phyloP scores from a whole-genome alignment of 1,284 basidiomycete species.

The Neolentinus lepideus region DNA sequence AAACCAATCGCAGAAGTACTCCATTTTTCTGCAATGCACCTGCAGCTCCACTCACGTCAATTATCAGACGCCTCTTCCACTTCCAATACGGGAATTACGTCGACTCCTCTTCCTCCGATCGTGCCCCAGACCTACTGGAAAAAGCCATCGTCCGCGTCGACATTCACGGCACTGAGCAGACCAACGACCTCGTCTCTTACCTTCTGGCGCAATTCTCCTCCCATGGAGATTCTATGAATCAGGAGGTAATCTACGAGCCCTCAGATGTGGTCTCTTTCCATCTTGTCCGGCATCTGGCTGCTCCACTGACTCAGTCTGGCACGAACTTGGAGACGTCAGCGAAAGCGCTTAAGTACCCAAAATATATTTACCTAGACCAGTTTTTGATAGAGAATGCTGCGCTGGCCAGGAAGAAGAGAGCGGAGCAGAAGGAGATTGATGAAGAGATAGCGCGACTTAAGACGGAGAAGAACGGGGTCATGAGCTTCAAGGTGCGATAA shows the following conservation, averaged over 20 bases:
- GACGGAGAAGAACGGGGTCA: too few relatives aligned
- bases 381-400: too few relatives aligned
- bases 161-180: constrained; percentile 43
- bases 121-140: constrained; percentile 25
- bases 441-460: too few relatives aligned
- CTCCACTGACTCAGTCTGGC: background rate
- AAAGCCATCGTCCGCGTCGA: constrained; percentile 33
- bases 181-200: constrained; percentile 46
- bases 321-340: too few relatives aligned
- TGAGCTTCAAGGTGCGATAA: constrained; percentile 48
- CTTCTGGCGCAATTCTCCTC: constrained; percentile 28
- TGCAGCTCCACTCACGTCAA: background rate
- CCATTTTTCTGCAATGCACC: background rate
- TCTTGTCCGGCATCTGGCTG: constrained; percentile 28
- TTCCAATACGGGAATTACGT: constrained; percentile 37
- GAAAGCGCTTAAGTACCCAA: constrained; percentile 46
- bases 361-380: constrained; percentile 52
- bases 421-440: too few relatives aligned
- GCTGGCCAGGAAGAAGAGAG: too few relatives aligned
- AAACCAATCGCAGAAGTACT: constrained; percentile 22
- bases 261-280: constrained; percentile 59
- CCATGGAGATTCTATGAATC: too few relatives aligned
- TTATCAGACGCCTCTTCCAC: constrained; percentile 27
- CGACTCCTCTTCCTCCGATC: constrained; percentile 19
- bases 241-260: constrained; percentile 51